Evolutionary conservation across 2,329 filamentous ascomycete genomes (phyloP).

Genomic region (Paramyrothecium sp.): DNA sequence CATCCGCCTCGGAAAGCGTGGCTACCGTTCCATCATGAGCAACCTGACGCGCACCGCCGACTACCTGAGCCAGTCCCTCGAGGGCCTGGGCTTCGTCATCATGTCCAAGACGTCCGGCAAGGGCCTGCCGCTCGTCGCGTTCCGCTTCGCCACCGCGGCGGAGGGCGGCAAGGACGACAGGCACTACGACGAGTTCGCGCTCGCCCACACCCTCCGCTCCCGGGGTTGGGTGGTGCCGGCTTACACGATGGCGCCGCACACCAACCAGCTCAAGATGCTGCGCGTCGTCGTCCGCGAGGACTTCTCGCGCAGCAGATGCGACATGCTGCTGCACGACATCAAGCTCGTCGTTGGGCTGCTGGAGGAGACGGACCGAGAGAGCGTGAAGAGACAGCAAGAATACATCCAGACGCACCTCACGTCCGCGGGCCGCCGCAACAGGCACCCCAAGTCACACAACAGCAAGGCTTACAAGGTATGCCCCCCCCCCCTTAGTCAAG

Average conservation of each 20-base stretch:
- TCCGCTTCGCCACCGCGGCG: slow-evolving; percentile 65
- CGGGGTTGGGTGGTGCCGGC: slow-evolving; percentile 92
- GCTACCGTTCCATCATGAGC: slow-evolving; percentile 89
- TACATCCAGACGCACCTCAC: slow-evolving; percentile 59
- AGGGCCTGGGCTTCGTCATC: slow-evolving; percentile 78
- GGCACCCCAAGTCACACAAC: slow-evolving; percentile 35
- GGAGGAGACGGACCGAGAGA: slow-evolving; percentile 70
- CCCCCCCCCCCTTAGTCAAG: slow-evolving; percentile 6
- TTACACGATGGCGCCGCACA: slow-evolving; percentile 95
- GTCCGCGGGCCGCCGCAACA: slow-evolving; percentile 47
- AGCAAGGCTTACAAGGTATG: slow-evolving; percentile 45
- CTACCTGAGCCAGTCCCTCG: slow-evolving; percentile 74
- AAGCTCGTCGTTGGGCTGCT: slow-evolving; percentile 72
- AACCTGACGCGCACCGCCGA: slow-evolving; percentile 90
- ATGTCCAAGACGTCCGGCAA: slow-evolving; percentile 77
- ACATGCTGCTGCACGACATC: slow-evolving; percentile 75
- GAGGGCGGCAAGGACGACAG: slow-evolving; percentile 48
- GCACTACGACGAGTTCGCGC: slow-evolving; percentile 70
- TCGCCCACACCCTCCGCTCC: slow-evolving; percentile 82
- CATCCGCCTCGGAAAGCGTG: slow-evolving; percentile 89
- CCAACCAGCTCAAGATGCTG: slow-evolving; percentile 82
- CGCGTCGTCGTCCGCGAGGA: slow-evolving; percentile 91
- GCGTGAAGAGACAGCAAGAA: slow-evolving; percentile 66
- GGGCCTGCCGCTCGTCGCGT: slow-evolving; percentile 87
- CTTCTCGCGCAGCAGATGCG: slow-evolving; percentile 79